Evolutionary conservation across 73 alveolate species (phyloP).

Genomic region (Stentor coeruleus): DNA sequence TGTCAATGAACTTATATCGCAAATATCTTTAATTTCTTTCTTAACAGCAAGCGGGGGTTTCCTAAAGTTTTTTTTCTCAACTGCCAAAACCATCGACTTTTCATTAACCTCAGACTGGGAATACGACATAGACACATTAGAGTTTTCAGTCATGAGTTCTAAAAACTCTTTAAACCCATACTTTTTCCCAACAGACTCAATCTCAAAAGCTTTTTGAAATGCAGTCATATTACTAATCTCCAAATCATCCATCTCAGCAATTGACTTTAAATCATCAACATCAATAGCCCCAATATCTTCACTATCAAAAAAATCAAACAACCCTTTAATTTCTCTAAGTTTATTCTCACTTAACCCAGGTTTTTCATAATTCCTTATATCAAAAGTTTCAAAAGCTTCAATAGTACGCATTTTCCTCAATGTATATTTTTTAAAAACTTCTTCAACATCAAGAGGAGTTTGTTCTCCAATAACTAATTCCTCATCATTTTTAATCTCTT

Average conservation of each 20-base stretch:
- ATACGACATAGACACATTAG: neutral
- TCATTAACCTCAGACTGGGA: no score
- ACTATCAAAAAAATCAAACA: no score
- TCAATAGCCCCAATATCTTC: neutral
- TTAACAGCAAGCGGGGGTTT: neutral
- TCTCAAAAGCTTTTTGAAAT: no score
- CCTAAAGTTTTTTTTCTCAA: neutral
- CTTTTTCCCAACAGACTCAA: no score
- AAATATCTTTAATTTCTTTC: neutral
- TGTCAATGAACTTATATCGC: neutral
- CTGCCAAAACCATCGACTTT: neutral
- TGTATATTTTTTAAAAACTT: no score
- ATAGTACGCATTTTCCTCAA: neutral
- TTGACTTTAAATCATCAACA: neutral
- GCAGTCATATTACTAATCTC: no score
- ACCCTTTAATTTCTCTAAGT: neutral
- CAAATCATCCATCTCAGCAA: neutral
- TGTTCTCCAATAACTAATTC: neutral
- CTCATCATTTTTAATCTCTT: neutral
- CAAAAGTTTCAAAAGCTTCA: neutral
- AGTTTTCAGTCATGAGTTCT: no score
- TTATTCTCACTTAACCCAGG: neutral
- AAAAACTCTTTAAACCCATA: neutral
- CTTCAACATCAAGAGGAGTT: neutral
- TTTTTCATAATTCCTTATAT: neutral